Conservation (phyloP, 768 basidiomycete genomes). For the Lactarius evosmus region DNA sequence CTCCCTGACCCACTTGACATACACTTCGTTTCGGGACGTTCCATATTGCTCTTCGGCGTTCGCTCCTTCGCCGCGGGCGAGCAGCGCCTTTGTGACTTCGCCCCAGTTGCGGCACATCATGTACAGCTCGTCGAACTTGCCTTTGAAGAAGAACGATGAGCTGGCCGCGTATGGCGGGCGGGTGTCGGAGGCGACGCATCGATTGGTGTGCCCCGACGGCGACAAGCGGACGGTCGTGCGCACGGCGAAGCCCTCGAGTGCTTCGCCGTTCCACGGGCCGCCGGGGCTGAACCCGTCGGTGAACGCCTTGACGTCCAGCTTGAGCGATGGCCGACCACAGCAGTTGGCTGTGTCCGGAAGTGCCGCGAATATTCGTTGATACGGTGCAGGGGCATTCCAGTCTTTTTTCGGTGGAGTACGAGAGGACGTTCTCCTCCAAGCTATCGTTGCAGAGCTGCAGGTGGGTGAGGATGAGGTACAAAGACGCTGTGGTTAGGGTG, state of each 20-base stretch:
- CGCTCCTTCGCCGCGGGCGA: constrained; percentile 39
- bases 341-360: constrained; percentile 70
- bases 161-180: constrained; percentile 76
- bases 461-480: background rate
- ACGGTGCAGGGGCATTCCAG: constrained; percentile 91
- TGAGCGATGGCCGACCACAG: constrained; percentile 58
- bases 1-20: constrained; percentile 77
- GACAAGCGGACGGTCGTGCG: constrained; percentile 60
- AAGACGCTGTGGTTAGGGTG: no score
- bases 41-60: constrained; percentile 61
- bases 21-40: constrained; percentile 74
- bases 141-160: constrained; percentile 95
- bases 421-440: constrained; percentile 95
- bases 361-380: constrained; percentile 65
- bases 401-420: constrained; percentile 74
- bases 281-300: constrained; percentile 60
- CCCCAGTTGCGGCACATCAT: constrained; percentile 99
- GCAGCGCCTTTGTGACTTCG: constrained; percentile 81
- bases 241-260: constrained; percentile 93
- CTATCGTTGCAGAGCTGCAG: constrained; percentile 90
- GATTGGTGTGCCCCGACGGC: no score
- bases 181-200: no score
- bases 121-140: constrained; percentile 99
- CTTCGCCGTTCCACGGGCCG: constrained; percentile 79
- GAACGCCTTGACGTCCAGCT: constrained; percentile 69